Base-by-base conservation (phyloP, 805 yeast genomes). In the Saccharomycopsis capsularis region DNA sequence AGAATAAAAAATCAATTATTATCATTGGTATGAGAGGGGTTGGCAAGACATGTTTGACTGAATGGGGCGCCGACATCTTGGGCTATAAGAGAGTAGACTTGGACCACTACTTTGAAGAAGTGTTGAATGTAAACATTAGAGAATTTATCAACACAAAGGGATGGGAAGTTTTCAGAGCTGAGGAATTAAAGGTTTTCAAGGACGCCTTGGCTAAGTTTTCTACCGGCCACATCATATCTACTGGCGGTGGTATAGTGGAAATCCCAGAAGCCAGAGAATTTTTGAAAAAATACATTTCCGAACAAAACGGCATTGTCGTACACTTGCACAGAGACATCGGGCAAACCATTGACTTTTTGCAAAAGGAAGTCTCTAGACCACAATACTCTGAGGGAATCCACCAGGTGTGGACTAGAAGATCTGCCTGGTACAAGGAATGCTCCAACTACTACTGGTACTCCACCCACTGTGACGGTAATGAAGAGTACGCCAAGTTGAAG, bases 21-120 rank as follows among this genome's bases (percentile, higher is more conserved):
- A 76, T 91, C 36, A 84, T 93, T 62, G 99, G 99, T 39, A 93
- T 93, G 99, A 78, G 99, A 63, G 99, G 96, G 18, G 95, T 96
- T 21, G 99, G 99, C 19, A 93, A 93, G 66, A 78, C 95, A 3
- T 83, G 95, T 1, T 73, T 89, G 59, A 82, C 96, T 38, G 73
- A 77, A 54, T 84, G 95, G 82, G 78, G 85, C 57, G 82, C 95
- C 6, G 66, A 75, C 25, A 71, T 76, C 30, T 68, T 87, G 49
- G 90, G 86, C 19, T 82, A 81, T 67, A 63, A 67, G 40, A 74
- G 83, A 47, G 61, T 86, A 35, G 99, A 93, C 60, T 67, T 91
- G 51, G 99, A 93, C 63, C 69, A 71, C 11, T 72, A 75, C 23
- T 76, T 91, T 53, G 96, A 85, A 58, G 68, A 73, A 42, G 68